phyloP scores from a whole-genome alignment of 352 stramenopile species.

The Phytopythium helicoides region DNA sequence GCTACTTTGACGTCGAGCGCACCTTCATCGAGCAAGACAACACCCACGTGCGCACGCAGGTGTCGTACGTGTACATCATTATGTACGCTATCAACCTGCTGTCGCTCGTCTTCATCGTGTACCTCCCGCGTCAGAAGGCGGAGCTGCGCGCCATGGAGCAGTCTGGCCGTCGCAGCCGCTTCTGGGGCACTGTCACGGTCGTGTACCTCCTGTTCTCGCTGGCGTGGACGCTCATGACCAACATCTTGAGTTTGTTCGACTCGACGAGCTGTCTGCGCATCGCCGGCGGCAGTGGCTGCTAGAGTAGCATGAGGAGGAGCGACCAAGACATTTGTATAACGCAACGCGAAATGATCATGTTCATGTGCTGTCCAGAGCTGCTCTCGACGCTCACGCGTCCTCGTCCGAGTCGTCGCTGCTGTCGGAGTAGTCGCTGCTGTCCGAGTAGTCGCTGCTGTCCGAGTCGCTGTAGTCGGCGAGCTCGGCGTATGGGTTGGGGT shows the following conservation, averaged over 20 bases:
- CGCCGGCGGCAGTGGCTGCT: too few species aligned
- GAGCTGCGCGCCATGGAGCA: slow-evolving; percentile 37
- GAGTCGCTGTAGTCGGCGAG: slow-evolving; percentile 1
- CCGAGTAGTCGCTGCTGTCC: slow-evolving; percentile 6
- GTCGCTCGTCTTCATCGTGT: slow-evolving; percentile 34
- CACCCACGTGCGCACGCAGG: slow-evolving; percentile 28
- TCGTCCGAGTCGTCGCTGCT: slow-evolving; percentile 17
- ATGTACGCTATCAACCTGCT: slow-evolving; percentile 43
- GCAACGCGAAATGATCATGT: too few species aligned
- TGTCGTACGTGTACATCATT: slow-evolving; percentile 47
- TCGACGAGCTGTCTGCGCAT: slow-evolving; percentile 52
- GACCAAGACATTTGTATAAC: neutral
- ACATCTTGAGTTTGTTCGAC: slow-evolving; percentile 50
- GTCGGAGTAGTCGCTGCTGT: slow-evolving; percentile 7
- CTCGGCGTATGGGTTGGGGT: slow-evolving; percentile 42
- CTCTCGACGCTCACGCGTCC: slow-evolving; percentile 1
- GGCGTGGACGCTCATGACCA: slow-evolving; percentile 54
- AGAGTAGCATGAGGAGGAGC: neutral
- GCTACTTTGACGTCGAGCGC: slow-evolving; percentile 40
- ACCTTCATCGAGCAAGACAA: slow-evolving; percentile 29
- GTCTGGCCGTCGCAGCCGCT: slow-evolving; percentile 26
- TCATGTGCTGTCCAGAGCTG: too few species aligned
- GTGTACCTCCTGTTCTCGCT: slow-evolving; percentile 33
- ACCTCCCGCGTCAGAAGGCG: slow-evolving; percentile 44
- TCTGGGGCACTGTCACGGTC: slow-evolving; percentile 19